Evolutionary conservation across 108 stramenopile species (phyloP).

Genomic region (Nitzschia palea): DNA sequence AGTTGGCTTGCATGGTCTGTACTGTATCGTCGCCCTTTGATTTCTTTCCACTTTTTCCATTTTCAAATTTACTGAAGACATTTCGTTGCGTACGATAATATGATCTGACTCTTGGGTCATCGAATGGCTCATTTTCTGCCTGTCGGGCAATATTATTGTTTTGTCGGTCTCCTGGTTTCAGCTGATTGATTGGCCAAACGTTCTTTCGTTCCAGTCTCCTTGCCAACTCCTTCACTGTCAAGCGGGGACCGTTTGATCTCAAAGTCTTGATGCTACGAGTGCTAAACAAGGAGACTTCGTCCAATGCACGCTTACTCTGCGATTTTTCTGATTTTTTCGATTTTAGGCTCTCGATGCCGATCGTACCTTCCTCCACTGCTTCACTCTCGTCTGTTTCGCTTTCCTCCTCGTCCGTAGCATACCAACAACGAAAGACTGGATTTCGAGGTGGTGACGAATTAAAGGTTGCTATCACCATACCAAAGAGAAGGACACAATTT

Average conservation of each 20-base stretch:
- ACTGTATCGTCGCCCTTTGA: background rate
- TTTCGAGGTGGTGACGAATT: constrained; percentile 30
- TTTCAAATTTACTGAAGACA: background rate
- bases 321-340: background rate
- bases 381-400: constrained; percentile 13
- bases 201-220: background rate
- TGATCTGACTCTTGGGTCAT: background rate
- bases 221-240: background rate
- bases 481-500: constrained; percentile 19
- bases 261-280: background rate
- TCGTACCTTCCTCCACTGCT: constrained; percentile 4
- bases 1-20: too few species aligned
- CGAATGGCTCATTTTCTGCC: background rate
- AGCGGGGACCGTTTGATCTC: background rate
- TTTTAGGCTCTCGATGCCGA: background rate
- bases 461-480: constrained; percentile 38
- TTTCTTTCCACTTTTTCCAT: background rate
- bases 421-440: constrained; percentile 37
- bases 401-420: background rate
- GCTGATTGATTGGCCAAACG: constrained; percentile 3
- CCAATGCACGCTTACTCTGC: background rate
- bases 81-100: background rate
- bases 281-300: constrained; percentile 26
- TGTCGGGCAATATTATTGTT: background rate
- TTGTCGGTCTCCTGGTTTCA: background rate